Percentiles rank a stretch among this genome's conserved stretches.
These are phyloP conservation scores for Phytophthora fragariae DNA, from an alignment of 352 stramenopile species.

Conservation along the genomic window DNA sequence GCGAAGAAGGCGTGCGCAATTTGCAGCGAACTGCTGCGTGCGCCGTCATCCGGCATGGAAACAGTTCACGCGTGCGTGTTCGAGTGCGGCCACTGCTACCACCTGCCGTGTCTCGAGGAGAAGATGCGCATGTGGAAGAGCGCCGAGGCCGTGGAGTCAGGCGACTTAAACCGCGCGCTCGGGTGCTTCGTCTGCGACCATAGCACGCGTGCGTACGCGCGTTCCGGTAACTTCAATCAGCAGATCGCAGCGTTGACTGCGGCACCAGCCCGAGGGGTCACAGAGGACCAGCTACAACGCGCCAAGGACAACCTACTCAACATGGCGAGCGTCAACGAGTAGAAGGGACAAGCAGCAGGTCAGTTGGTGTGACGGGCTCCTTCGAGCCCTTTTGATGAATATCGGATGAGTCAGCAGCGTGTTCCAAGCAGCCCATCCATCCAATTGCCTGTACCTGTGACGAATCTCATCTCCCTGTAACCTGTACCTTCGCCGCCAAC, in stretches of 20 bases:
- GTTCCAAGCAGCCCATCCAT: background rate
- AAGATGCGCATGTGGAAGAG: constrained; percentile 91
- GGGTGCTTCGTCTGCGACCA: constrained; percentile 89
- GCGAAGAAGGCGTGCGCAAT: constrained; percentile 69
- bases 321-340: constrained; percentile 36
- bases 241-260: constrained; percentile 47
- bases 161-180: constrained; percentile 55
- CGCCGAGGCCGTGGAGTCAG: constrained; percentile 54
- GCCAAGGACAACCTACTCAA: constrained; percentile 69
- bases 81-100: constrained; percentile 86
- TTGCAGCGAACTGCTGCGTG: constrained; percentile 65
- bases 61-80: constrained; percentile 79
- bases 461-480: background rate
- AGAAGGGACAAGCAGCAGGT: background rate
- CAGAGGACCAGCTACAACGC: constrained; percentile 74
- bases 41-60: constrained; percentile 55
- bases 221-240: constrained; percentile 47
- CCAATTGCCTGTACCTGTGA: background rate
- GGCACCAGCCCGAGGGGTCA: constrained; percentile 57
- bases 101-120: constrained; percentile 81
- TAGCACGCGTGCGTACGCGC: constrained; percentile 67
- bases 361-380: background rate
- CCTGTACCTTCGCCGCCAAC: background rate
- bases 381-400: constrained; percentile 4
- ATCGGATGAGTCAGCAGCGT: background rate